A percentile compares a stretch with the other conserved stretches of the same genome.
These are phyloP conservation scores for Cordyceps tenuipes DNA, from an alignment of 2,329 filamentous ascomycete genomes.

Conservation along the genomic window DNA sequence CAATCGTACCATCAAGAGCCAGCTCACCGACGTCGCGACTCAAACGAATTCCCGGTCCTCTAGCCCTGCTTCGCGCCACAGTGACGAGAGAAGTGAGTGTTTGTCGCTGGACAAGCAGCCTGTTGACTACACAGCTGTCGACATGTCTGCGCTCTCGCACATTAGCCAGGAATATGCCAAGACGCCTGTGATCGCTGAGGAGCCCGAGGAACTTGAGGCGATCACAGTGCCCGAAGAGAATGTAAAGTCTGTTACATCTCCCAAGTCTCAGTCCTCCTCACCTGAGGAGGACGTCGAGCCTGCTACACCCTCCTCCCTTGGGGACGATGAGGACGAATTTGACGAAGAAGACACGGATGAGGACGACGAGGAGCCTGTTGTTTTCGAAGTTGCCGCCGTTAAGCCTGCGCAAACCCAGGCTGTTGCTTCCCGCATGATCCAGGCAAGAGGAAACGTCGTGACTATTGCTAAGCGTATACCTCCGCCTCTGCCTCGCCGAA, in stretches of 20 bases:
- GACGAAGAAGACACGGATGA: conserved; percentile 39
- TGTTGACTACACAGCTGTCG: conserved; percentile 53
- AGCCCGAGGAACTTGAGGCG: conserved; percentile 11
- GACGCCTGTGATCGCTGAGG: conserved; percentile 4
- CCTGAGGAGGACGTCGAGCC: neutral
- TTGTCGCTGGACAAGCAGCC: conserved; percentile 26
- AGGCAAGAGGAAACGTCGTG: conserved; percentile 69
- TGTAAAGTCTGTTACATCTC: neutral
- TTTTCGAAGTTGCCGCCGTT: conserved; percentile 58
- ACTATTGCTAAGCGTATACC: conserved; percentile 74
- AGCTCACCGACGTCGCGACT: conserved; percentile 61
- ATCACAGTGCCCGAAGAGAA: neutral
- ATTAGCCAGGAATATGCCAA: conserved; percentile 28
- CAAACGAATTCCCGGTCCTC: conserved; percentile 51
- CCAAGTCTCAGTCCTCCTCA: neutral
- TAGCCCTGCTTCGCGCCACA: conserved; percentile 45
- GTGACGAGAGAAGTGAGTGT: conserved; percentile 37
- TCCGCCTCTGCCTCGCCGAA: conserved; percentile 70
- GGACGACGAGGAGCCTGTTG: conserved; percentile 55
- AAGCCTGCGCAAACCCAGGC: conserved; percentile 48
- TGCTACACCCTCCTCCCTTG: neutral
- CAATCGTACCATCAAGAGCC: conserved; percentile 58
- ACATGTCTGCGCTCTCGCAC: conserved; percentile 41
- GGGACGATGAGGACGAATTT: conserved; percentile 9
- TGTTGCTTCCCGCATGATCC: conserved; percentile 56